Evolutionary conservation across 2,329 filamentous ascomycete genomes (phyloP), one percentile per base, ranked within the genome.

Genomic region (Thelonectria rubi): DNA sequence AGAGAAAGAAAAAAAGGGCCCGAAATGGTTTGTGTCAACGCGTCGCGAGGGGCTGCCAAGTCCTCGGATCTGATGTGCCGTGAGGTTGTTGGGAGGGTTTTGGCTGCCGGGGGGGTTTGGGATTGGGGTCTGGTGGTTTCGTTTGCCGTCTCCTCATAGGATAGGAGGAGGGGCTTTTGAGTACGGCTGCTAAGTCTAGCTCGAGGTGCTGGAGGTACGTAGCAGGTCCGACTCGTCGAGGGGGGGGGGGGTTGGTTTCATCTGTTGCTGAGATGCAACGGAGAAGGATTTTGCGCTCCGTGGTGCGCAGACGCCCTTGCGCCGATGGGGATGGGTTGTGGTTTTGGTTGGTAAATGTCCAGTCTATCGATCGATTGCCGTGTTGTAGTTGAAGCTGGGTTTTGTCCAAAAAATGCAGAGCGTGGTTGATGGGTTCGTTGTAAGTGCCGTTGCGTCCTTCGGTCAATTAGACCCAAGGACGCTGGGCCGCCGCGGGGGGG

Each of bases 241-340:
- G 24, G 24, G 4, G 24, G 24, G 24, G 4, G 4, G 24, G 24
- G n/a, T n/a, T n/a, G n/a, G n/a, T n/a, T 59, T 53, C 48, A 56
- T 61, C 58, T 53, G 48, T 51, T 43, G 48, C 47, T 43, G 32
- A 34, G 43, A 52, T 48, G 21, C 18, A 51, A 54, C 48, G 49
- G 37, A 42, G 39, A 49, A 37, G 47, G 55, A 24, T 24, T 24
- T 24, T 62, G 58, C 60, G 55, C 67, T 59, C 56, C 59, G 49
- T 49, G 40, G 48, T 47, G 54, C 55, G 65, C 67, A 59, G 52
- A 54, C 47, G 55, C 61, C 58, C 62, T 61, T 65, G 54, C 43
- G 64, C 62, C 62, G 50, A 43, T 55, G 59, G 53, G 54, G 50
- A n/a, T 34, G 58, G 58, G 56, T 46, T 63, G n/a, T 54, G 49